Percentiles rank a stretch among this genome's conserved stretches.
Evolutionary conservation across 345 rosid species (phyloP).

Genomic region (Gossypium anomalum): DNA sequence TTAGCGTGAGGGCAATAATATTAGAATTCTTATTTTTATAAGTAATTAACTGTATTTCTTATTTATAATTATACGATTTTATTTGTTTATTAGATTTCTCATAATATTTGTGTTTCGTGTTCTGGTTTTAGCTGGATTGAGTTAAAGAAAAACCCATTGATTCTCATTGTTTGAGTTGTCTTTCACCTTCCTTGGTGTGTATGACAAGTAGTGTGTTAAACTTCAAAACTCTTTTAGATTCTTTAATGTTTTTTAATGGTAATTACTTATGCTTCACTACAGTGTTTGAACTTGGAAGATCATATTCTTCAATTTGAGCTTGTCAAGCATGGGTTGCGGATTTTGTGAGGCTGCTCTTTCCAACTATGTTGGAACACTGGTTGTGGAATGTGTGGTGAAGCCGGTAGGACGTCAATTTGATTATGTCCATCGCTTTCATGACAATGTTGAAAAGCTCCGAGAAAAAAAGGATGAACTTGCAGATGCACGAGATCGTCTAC

Average conservation of each 20-base stretch:
- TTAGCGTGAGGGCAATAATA: too few species aligned
- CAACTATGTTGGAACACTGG: background rate
- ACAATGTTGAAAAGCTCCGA: background rate
- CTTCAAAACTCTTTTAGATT: background rate
- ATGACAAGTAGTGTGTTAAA: too few species aligned
- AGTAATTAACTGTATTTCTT: too few species aligned
- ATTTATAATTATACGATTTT: too few species aligned
- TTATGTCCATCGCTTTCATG: background rate
- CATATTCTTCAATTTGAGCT: background rate
- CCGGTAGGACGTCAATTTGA: background rate
- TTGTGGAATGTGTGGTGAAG: background rate
- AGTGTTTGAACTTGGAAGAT: background rate
- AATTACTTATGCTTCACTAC: background rate
- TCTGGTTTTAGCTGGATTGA: too few species aligned
- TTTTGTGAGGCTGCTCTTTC: background rate
- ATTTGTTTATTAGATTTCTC: too few species aligned
- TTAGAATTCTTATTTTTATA: too few species aligned
- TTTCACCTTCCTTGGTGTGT: too few species aligned
- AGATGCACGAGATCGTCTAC: background rate
- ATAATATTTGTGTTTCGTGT: too few species aligned
- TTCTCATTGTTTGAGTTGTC: too few species aligned
- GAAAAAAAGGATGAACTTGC: background rate
- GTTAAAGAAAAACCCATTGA: too few species aligned
- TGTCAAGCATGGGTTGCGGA: background rate
- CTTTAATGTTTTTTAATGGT: background rate